Conservation (phyloP, 768 basidiomycete species). For the Kondoa subrosea region DNA sequence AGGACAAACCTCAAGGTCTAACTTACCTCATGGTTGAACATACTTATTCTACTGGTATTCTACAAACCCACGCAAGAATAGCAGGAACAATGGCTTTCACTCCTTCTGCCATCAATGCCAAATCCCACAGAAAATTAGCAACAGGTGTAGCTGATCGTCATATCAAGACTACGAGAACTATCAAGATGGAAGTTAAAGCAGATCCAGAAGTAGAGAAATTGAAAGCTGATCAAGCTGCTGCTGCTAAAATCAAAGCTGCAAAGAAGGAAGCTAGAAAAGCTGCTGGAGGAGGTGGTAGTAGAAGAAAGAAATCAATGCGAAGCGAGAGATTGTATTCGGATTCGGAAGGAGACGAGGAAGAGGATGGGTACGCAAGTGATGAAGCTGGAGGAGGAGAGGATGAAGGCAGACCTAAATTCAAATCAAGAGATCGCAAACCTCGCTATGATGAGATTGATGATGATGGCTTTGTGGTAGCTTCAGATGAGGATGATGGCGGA, state of each 20-base stretch:
- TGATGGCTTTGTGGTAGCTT: not conserved
- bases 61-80: conserved; percentile 69
- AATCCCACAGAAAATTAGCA: conserved; percentile 75
- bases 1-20: conserved; percentile 50
- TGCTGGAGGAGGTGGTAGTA: conserved; percentile 10
- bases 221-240: conserved; percentile 7
- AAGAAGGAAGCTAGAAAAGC: conserved; percentile 5
- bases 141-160: conserved; percentile 72
- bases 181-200: conserved; percentile 43
- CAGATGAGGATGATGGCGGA: conserved; percentile 1
- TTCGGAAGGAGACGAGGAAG: conserved; percentile 8
- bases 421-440: not conserved
- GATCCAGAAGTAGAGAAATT: conserved; percentile 22
- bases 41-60: conserved; percentile 58
- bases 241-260: conserved; percentile 14
- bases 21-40: conserved; percentile 78
- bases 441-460: conserved; percentile 5
- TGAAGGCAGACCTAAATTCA: conserved; percentile 1
- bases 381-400: conserved; percentile 8
- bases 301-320: conserved; percentile 4
- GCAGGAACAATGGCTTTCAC: conserved; percentile 69
- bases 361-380: too few relatives aligned
- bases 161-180: conserved; percentile 51
- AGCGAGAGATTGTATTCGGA: conserved; percentile 12
- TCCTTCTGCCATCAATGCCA: conserved; percentile 76